Base-by-base conservation (phyloP, 345 rosid genomes). In the Lepidium aucheri region DNA sequence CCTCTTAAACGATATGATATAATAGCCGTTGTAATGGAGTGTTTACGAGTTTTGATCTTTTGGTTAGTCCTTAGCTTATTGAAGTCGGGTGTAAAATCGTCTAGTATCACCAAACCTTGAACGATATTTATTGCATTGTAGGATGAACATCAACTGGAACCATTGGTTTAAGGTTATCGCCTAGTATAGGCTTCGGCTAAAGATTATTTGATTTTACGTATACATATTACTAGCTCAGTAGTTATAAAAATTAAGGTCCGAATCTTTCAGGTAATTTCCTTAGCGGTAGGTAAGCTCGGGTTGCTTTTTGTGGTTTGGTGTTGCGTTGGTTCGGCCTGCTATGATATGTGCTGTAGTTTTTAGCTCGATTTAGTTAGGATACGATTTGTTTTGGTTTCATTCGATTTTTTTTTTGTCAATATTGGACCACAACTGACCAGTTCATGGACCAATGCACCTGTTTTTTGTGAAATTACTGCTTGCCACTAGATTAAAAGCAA, bases 1-100 rank as follows among this genome's bases (percentile, higher is more conserved):
- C 95, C 32, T 34, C 90, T 33, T 84, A 4, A 73, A 34, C 41
- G 0, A 52, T 0, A 52, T 50, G 30, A 49, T 40, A 49, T 30
- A 38, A 45, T 15, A 39, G 32, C 45, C 6, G 12, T 40, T 40
- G 53, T 46, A 41, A 49, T 8, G 20, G 16, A 14, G 24, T 58
- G 47, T 51, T 11, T 50, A 45, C 24, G 61, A 59, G 33, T 65
- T 65, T 73, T 65, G 76, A 58, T 73, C 55, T 4, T 42, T 50
- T 20, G 46, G 60, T 51, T 58, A 65, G 76, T 34, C 42, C 42
- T 42, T 72, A 65, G 76, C 62, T 40, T 63, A 39, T 39, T 18
- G 1, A 63, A 70, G 18, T 22, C 32, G 9, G 41, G 57, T 62
- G 63, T 53, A 35, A 62, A 28, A 53, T 54, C 56, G 6, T 24